phyloP scores from a whole-genome alignment of 2,329 filamentous ascomycete species.

The Microcyclospora tardicrescens region DNA sequence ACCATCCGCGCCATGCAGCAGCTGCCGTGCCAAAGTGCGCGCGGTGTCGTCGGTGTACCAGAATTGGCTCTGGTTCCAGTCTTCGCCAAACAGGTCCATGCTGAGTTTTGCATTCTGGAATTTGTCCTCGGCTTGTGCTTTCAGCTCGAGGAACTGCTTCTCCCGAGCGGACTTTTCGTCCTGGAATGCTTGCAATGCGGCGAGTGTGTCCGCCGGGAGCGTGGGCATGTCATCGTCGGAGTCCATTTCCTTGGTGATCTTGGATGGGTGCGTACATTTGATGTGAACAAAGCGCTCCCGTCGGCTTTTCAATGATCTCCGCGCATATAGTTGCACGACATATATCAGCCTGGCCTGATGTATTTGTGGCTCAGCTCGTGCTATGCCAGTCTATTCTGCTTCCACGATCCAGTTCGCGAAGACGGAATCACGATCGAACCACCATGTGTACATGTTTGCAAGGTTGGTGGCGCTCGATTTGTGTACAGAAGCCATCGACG shows the following conservation, averaged over 20 bases:
- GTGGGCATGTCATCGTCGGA: constrained; percentile 19
- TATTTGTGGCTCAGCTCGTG: no score
- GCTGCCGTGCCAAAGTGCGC: constrained; percentile 45
- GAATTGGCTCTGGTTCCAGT: constrained; percentile 77
- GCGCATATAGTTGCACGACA: no score
- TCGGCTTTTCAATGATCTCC: no score
- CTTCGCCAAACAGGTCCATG: constrained; percentile 63
- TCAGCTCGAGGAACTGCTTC: constrained; percentile 56
- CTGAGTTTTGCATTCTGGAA: constrained; percentile 32
- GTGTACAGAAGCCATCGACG: no score
- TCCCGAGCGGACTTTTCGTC: constrained; percentile 54
- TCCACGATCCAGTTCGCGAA: no score
- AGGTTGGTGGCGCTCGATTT: no score
- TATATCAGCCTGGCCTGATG: no score
- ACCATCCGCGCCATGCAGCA: constrained; percentile 48
- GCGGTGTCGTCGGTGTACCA: constrained; percentile 68
- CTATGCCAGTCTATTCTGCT: no score
- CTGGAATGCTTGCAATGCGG: constrained; percentile 62
- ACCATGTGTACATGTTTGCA: no score
- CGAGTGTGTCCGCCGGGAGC: constrained; percentile 53
- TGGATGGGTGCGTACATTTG: no score
- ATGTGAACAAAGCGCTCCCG: no score
- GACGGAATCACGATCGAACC: no score
- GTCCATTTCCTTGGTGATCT: background rate
- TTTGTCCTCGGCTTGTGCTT: constrained; percentile 46